Evolutionary conservation across 139 green algal genomes (phyloP).

Genomic region (Ettlia oleoabundans): DNA sequence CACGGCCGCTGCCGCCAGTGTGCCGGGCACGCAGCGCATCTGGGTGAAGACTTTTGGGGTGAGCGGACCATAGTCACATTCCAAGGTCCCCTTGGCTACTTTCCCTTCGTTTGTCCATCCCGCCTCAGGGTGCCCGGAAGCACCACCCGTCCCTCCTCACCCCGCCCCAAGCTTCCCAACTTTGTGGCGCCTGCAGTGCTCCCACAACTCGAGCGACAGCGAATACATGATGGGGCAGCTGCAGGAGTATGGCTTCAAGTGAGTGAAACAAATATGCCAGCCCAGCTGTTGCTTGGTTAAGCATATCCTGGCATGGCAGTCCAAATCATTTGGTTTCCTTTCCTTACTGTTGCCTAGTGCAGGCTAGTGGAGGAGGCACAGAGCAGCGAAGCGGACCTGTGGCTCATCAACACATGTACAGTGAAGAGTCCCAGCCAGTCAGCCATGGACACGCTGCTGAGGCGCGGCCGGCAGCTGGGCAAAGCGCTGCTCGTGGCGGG

Average conservation of each 20-base stretch:
- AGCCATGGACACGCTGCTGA: conserved; percentile 77
- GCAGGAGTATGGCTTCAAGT: conserved; percentile 81
- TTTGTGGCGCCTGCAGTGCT: conserved; percentile 52
- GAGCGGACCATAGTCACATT: too few species aligned
- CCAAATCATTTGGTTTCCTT: too few species aligned
- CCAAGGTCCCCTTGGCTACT: too few species aligned
- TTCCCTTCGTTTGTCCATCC: too few species aligned
- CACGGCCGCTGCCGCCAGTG: neutral
- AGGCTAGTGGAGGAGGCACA: conserved; percentile 69
- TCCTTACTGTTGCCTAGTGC: conserved; percentile 16
- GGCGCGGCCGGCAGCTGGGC: conserved; percentile 42
- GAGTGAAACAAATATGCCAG: too few species aligned
- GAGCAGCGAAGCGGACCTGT: conserved; percentile 71
- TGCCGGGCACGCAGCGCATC: conserved; percentile 65
- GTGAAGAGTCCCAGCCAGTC: conserved; percentile 87
- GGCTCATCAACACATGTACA: conserved; percentile 95
- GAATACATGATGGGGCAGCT: conserved; percentile 82
- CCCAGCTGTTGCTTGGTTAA: too few species aligned
- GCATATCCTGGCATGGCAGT: too few species aligned
- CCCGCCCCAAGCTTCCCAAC: too few species aligned
- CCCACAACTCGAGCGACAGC: conserved; percentile 81
- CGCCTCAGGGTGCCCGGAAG: too few species aligned
- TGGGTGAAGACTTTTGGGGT: conserved; percentile 85
- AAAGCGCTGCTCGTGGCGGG: conserved; percentile 87
- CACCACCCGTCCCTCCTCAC: too few species aligned